Evolutionary conservation across 2,329 filamentous ascomycete genomes (phyloP), one percentile per base, ranked within the genome.

Genomic region (Colletotrichum zoysiae): DNA sequence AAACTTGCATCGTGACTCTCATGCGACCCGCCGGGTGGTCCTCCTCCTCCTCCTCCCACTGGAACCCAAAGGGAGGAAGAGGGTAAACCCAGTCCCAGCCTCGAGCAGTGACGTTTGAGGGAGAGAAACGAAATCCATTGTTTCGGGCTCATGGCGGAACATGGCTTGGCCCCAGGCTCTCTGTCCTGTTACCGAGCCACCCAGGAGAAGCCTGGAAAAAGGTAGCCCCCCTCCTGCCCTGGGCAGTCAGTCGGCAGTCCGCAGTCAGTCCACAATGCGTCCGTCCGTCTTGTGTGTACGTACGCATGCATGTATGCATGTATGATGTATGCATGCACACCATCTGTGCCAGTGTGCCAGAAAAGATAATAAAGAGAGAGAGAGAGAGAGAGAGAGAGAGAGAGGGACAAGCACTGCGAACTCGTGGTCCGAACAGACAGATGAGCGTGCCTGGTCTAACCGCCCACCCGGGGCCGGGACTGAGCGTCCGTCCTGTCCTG

Each of bases 11-110:
- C 16, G 23, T 51, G 62, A 53, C 55, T 58, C 26, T 67, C 50
- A 67, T 71, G 67, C 57, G 42, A 71, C 61, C 61, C 50, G 62
- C 55, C 70, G 67, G 70, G 62, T 67, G 44, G 38, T 65, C 62
- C 18, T 71, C 48, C 38, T 71, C 30, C 30, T 30, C 30, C 30
- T 30, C 30, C 4, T 30, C 30, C 70, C 67, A n/a, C 56, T 58
- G 56, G 70, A 73, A 67, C 55, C 57, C 30, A 26, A 59, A 71
- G 70, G 67, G 67, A 71, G 70, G 67, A 61, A 73, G 55, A 59
- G 62, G 44, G 35, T 20, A 57, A 48, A 63, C 7, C 12, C n/a
- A 46, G 33, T 44, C 5, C 42, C 30, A 40, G 50, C 46, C 40
- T 26, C 40, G 23, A 46, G 38, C 23, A 46, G 40, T 14, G 18